Evolutionary conservation across 2,329 filamentous ascomycete species (phyloP), one percentile per base, ranked within the genome.

Genomic region (Talaromyces sp.): DNA sequence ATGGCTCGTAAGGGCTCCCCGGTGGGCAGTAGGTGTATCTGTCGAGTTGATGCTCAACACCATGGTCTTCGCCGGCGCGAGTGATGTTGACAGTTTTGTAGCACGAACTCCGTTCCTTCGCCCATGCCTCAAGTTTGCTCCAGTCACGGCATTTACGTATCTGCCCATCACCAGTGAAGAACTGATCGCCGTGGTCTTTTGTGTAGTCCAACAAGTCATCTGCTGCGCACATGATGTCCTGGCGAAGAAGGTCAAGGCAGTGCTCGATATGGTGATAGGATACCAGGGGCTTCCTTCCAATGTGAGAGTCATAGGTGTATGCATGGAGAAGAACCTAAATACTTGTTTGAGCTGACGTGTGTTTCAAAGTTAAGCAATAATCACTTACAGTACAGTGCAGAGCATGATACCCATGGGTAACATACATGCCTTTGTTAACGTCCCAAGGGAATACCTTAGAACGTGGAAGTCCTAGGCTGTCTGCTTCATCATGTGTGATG

Each of bases 81-180:
- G 57, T 59, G 17, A 59, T 59, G 33, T 59, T 59, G 32, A 59
- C 7, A 17, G 57, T 59, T n/a, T 59, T 59, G 49, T 59, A 59
- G 25, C 57, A 59, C 9, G 57, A 30, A 19, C 19, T 59, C 4
- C 57, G 47, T 10, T 59, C 57, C 25, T 59, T 33, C 8, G 44
- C 57, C 57, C 57, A 59, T 15, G 28, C 36, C 3, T 11, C 7
- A 13, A 59, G 49, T 44, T 59, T 59, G 27, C 17, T 52, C 57
- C 57, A 59, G 19, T 59, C 57, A 53, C 57, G 57, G 13, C 57
- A 59, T 19, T 59, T 53, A 9, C 57, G 33, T 36, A 13, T 32
- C 8, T 59, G 57, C 13, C n/a, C 27, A 30, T 59, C 57, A 1
- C 28, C 57, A 8, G 30, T 39, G 1, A 59, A 22, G 10, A 59